These are phyloP conservation scores for Curvularia verruculosa DNA, from an alignment of 2,329 filamentous ascomycete genomes.

Conservation along the genomic window DNA sequence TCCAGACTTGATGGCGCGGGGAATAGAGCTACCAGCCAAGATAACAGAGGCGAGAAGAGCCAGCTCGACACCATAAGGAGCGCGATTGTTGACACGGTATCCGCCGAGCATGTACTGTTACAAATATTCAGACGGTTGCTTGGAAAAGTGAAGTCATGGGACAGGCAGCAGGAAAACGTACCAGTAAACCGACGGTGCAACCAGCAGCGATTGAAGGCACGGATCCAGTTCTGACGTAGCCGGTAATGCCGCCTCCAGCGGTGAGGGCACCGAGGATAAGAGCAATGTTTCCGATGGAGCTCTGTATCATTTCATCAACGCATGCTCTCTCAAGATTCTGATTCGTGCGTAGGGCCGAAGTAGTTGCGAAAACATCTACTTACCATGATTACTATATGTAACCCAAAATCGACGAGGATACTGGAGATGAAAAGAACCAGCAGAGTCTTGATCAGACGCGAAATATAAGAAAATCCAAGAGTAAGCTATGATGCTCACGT, in stretches of 20 bases:
- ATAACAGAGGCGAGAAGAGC: conserved; percentile 87
- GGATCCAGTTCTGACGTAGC: conserved; percentile 84
- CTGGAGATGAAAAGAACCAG: background rate
- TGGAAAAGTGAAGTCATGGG: background rate
- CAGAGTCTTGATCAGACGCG: background rate
- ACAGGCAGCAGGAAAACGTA: conserved; percentile 39
- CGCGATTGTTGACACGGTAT: conserved; percentile 74
- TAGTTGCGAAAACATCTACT: background rate
- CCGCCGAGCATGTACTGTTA: conserved; percentile 75
- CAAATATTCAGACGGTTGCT: background rate
- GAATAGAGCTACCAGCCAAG: conserved; percentile 82
- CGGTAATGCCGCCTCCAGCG: conserved; percentile 83
- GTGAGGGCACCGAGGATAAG: conserved; percentile 81
- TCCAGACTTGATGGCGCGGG: conserved; percentile 78
- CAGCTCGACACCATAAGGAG: conserved; percentile 84
- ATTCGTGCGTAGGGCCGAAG: conserved; percentile 2
- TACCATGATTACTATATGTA: conserved; percentile 5
- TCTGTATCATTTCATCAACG: conserved; percentile 15
- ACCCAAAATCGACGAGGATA: background rate
- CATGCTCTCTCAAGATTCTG: conserved; percentile 3
- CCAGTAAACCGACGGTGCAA: conserved; percentile 75
- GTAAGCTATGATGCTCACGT: background rate
- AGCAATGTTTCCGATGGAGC: conserved; percentile 65
- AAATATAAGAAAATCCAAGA: background rate
- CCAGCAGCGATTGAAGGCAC: conserved; percentile 87